Conservation (phyloP, 2,329 filamentous ascomycete genomes). For the Paracoccidioides brasiliensis region DNA sequence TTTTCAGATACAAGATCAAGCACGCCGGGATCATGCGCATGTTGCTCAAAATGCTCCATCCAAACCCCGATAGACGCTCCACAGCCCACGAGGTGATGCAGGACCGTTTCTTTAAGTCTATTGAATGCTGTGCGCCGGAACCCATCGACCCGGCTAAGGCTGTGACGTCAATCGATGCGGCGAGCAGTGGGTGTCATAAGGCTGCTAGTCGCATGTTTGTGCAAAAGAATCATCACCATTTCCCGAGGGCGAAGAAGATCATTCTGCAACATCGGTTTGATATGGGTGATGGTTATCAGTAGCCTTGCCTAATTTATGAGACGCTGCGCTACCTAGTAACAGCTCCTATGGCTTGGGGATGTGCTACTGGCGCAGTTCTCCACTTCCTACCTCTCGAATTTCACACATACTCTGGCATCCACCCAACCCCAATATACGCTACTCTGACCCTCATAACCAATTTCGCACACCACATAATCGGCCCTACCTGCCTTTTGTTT, state of each 20-base stretch:
- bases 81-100: constrained; percentile 55
- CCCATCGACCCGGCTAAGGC: constrained; percentile 43
- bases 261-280: constrained; percentile 18
- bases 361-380: too few species aligned
- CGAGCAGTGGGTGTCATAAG: constrained; percentile 15
- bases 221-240: constrained; percentile 22
- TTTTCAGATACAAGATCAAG: constrained; percentile 50
- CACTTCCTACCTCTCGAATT: too few species aligned
- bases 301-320: background rate
- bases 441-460: too few species aligned
- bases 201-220: constrained; percentile 16
- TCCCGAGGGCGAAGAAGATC: constrained; percentile 19
- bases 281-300: constrained; percentile 17
- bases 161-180: constrained; percentile 43
- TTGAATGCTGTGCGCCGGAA: constrained; percentile 69
- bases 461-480: too few species aligned
- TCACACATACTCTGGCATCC: too few species aligned
- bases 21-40: constrained; percentile 57
- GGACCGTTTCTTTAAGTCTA: constrained; percentile 57
- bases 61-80: constrained; percentile 57
- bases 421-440: too few species aligned
- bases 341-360: background rate
- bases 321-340: background rate
- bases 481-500: too few species aligned
- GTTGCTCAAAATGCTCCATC: constrained; percentile 70